Conservation (phyloP, 2,329 filamentous ascomycete species). For the Purpureocillium takamizusanense region DNA sequence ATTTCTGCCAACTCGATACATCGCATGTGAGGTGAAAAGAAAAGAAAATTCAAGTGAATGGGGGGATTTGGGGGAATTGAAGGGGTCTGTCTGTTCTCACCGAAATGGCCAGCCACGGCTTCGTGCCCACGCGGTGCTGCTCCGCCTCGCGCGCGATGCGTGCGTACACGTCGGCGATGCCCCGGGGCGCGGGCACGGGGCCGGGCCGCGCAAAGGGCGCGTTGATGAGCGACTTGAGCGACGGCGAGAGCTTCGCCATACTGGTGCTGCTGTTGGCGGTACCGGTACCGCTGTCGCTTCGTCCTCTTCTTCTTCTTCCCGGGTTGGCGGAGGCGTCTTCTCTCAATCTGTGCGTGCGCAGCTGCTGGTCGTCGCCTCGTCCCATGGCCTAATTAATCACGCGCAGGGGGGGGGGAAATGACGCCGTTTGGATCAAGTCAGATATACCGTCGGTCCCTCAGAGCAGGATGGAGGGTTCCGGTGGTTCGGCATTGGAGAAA, state of each 20-base stretch:
- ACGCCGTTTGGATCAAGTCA: too few relatives aligned
- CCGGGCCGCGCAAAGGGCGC: slow-evolving; percentile 57
- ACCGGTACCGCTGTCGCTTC: background rate
- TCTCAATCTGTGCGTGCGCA: too few relatives aligned
- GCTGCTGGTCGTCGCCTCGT: too few relatives aligned
- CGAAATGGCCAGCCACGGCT: slow-evolving; percentile 59
- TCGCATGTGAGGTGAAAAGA: too few relatives aligned
- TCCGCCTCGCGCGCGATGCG: slow-evolving; percentile 54
- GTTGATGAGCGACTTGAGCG: slow-evolving; percentile 67
- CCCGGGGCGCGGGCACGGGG: slow-evolving; percentile 52
- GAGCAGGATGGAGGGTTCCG: too few relatives aligned
- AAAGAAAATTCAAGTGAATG: too few relatives aligned
- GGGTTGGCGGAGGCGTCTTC: background rate
- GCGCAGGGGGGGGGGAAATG: too few relatives aligned
- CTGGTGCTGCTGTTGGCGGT: slow-evolving; percentile 6
- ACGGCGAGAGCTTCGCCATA: slow-evolving; percentile 66
- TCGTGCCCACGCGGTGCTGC: slow-evolving; percentile 50
- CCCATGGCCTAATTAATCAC: too few relatives aligned
- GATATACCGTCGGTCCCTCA: too few relatives aligned
- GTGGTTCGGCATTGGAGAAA: too few relatives aligned
- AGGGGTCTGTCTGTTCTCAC: slow-evolving; percentile 25
- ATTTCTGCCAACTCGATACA: too few relatives aligned
- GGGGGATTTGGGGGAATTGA: too few relatives aligned
- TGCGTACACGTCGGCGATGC: slow-evolving; percentile 56
- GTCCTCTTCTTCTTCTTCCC: background rate